A percentile compares a stretch with the other conserved stretches of the same genome.
Evolutionary conservation across 192 early-diverging fungal genomes (phyloP).

Genomic region (Anaeromyces robustus): DNA sequence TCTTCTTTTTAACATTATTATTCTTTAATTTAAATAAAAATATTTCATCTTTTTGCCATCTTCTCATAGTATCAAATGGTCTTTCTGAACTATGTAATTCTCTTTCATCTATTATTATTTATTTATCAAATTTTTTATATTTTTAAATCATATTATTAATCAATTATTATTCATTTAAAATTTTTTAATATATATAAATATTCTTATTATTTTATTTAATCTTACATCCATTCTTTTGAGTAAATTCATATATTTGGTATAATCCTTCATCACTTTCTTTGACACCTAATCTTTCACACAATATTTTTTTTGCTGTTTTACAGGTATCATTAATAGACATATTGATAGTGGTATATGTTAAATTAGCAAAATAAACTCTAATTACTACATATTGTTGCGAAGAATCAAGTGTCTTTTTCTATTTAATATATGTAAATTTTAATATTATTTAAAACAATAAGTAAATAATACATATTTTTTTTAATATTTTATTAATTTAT

Average conservation of each 20-base stretch:
- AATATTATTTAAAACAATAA: too few relatives aligned
- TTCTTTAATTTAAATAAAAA: background rate
- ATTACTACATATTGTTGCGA: background rate
- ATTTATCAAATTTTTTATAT: too few relatives aligned
- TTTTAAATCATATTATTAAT: too few relatives aligned
- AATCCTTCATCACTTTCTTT: background rate
- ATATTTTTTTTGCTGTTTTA: background rate
- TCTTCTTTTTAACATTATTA: background rate
- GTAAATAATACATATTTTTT: too few relatives aligned
- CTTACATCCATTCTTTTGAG: background rate
- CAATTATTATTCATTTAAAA: too few relatives aligned
- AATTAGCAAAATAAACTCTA: background rate
- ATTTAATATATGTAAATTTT: background rate
- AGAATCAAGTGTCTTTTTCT: background rate
- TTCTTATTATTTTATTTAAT: background rate
- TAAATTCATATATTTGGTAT: background rate
- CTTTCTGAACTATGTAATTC: background rate
- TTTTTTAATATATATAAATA: too few relatives aligned
- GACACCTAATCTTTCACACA: background rate
- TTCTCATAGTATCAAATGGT: background rate
- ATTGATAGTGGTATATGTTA: background rate
- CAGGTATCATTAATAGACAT: background rate
- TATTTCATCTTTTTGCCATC: background rate
- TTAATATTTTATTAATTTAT: too few relatives aligned
- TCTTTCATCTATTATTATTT: background rate